Evolutionary conservation across 2,329 filamentous ascomycete species (phyloP), one percentile per base, ranked within the genome.

Genomic region (Aspergillus sp.): DNA sequence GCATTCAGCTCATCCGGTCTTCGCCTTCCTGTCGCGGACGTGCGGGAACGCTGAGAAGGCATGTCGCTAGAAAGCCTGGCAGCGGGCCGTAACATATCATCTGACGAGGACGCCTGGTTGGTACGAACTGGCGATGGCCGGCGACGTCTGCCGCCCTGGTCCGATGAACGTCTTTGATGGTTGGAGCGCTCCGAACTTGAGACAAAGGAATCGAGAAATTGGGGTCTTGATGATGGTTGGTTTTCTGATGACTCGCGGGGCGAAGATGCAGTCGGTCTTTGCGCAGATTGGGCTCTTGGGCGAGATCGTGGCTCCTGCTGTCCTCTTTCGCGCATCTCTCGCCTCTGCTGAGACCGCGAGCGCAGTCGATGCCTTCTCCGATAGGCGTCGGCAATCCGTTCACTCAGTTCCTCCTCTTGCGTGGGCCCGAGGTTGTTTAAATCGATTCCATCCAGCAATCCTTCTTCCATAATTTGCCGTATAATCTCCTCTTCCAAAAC

Each of bases 371-470:
- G 85, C 17, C 85, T 72, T 40, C 84, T 73, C 36, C 84, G 70
- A 51, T 93, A 94, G 2, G 86, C 86, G 49, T 93, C 84, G 2
- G 86, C 88, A 47, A 96, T 94, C 37, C 82, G 78, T 50, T 89
- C 82, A 43, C 84, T 93, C 11, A 96, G 75, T 50, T 93, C 85
- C 49, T 95, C 86, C 52, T 95, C 86, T 49, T 86, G 83, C 30
- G 68, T 75, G 11, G 86, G 70, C 41, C 89, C 86, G 33, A 95
- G 78, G 42, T 88, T 88, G 48, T 91, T 83, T 34, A 95, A 64
- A 52, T 95, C 88, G 29, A 95, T 77, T 12, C 86, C 88, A 48
- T 95, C 85, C 20, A 94, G 61, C 13, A 95, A 63, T 0, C 89
- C 86, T 51, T 94, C 86, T 42, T 89, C 81, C 45, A 88, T 73